Conservation (phyloP, 2,329 filamentous ascomycete genomes). For the Annulohypoxylon truncatum region DNA sequence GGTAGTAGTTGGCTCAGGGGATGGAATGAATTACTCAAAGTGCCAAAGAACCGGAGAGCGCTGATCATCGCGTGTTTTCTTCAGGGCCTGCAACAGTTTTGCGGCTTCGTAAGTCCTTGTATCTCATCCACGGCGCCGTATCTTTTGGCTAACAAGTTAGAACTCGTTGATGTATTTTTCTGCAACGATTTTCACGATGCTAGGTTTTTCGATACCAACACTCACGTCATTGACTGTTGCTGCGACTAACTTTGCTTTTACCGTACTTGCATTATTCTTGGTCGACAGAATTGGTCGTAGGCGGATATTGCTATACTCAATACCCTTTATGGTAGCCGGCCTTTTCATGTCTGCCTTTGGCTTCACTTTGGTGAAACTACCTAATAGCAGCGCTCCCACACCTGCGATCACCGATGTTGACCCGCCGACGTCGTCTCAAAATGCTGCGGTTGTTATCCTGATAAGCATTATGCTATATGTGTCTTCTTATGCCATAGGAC, state of each 20-base stretch:
- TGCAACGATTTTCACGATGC: constrained; percentile 80
- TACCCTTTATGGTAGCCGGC: constrained; percentile 84
- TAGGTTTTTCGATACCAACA: constrained; percentile 83
- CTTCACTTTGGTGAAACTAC: constrained; percentile 73
- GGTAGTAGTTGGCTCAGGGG: constrained; percentile 55
- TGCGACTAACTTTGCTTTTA: constrained; percentile 84
- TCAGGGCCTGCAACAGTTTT: constrained; percentile 88
- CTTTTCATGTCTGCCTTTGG: constrained; percentile 77
- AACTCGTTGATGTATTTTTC: constrained; percentile 96
- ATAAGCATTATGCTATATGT: constrained; percentile 85
- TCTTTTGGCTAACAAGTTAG: constrained; percentile 50
- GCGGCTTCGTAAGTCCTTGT: constrained; percentile 75
- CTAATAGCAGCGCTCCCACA: constrained; percentile 43
- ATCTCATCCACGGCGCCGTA: neutral
- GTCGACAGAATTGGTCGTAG: constrained; percentile 85
- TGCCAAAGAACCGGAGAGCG: constrained; percentile 76
- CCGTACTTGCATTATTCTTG: constrained; percentile 76
- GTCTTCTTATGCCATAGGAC: constrained; percentile 83
- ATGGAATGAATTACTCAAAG: constrained; percentile 66
- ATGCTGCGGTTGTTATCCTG: constrained; percentile 71
- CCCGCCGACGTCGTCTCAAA: constrained; percentile 26
- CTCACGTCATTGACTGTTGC: constrained; percentile 84
- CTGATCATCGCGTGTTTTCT: constrained; percentile 86
- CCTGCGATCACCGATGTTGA: constrained; percentile 7
- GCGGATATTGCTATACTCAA: constrained; percentile 81